phyloP scores from a whole-genome alignment of 2,329 filamentous ascomycete species.

The Fusarium verrucosum region DNA sequence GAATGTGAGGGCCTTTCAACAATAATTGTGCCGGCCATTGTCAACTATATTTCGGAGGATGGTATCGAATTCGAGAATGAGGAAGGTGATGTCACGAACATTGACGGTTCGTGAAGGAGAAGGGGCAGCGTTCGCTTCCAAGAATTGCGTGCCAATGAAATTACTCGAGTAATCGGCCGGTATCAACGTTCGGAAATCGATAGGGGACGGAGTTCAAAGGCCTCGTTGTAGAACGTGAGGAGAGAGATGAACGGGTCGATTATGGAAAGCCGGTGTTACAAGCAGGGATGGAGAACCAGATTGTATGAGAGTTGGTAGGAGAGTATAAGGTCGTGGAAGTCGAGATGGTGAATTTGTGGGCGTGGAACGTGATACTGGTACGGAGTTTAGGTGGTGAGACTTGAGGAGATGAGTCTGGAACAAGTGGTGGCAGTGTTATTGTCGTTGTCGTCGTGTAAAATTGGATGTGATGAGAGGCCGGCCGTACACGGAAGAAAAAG shows the following conservation, averaged over 20 bases:
- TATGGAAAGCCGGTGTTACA: constrained; percentile 32
- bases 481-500: no score
- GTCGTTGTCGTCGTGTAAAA: neutral
- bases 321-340: constrained; percentile 21
- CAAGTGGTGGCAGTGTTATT: constrained; percentile 9
- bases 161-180: neutral
- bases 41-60: constrained; percentile 19
- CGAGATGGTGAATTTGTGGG: neutral
- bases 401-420: constrained; percentile 25
- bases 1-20: constrained; percentile 34
- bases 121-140: neutral
- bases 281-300: constrained; percentile 38
- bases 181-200: neutral
- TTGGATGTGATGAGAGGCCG: no score
- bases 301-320: constrained; percentile 21
- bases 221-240: constrained; percentile 15
- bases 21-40: constrained; percentile 42
- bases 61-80: constrained; percentile 6
- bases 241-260: constrained; percentile 26
- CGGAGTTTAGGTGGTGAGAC: constrained; percentile 27
- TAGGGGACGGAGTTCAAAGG: constrained; percentile 11
- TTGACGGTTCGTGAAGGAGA: constrained; percentile 19
- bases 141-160: constrained; percentile 4
- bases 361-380: constrained; percentile 22
- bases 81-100: constrained; percentile 30